Evolutionary conservation across 441 rosid species (phyloP).

Genomic region (Erodium moschatum): DNA sequence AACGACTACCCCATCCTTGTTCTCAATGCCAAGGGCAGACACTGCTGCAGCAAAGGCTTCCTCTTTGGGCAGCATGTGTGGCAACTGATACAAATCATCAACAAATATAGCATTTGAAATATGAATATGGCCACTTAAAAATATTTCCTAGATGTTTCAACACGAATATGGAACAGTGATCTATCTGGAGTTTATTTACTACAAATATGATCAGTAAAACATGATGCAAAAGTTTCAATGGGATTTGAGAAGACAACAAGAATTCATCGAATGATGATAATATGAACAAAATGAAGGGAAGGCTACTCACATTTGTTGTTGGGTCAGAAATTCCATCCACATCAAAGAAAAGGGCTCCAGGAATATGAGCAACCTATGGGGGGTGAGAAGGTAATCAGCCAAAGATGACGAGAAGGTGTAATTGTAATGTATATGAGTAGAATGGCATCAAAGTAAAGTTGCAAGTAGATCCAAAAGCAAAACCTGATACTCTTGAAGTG

Average conservation of each 20-base stretch:
- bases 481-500: constrained; percentile 28
- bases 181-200: not conserved
- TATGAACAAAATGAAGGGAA: not conserved
- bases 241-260: not conserved
- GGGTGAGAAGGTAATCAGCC: not conserved
- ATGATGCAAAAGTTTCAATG: not conserved
- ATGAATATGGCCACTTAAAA: not conserved
- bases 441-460: not conserved
- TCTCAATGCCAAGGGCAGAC: constrained; percentile 11
- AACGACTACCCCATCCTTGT: constrained; percentile 24
- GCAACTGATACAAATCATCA: constrained; percentile 10
- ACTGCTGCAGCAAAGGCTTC: constrained; percentile 2
- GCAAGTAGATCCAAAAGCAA: not conserved
- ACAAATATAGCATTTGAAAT: not conserved
- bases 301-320: constrained; percentile 20
- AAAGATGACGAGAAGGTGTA: too few species aligned
- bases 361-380: constrained; percentile 28
- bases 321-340: constrained; percentile 28
- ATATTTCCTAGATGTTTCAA: constrained; percentile 11
- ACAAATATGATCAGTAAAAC: not conserved
- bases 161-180: not conserved
- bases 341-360: constrained; percentile 25
- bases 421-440: not conserved
- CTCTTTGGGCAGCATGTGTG: constrained; percentile 8
- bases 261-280: not conserved